Evolutionary conservation across 129 eudicot species (phyloP).

Genomic region (Artemisia argyi): DNA sequence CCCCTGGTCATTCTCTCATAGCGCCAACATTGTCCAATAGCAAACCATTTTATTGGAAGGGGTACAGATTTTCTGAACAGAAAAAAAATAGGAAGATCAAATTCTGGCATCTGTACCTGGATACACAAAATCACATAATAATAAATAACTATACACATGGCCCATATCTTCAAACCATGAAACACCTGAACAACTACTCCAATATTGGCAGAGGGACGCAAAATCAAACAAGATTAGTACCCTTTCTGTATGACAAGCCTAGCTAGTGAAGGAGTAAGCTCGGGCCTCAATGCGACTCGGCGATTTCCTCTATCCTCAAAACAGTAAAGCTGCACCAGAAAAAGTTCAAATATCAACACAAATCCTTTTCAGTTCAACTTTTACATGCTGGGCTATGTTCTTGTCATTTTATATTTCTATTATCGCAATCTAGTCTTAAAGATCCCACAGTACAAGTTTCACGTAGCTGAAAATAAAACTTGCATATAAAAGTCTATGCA

Average conservation of each 20-base stretch:
- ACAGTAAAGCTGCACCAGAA: slow-evolving; percentile 75
- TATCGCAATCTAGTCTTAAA: no score
- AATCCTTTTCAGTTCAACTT: background rate
- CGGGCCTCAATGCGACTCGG: slow-evolving; percentile 95
- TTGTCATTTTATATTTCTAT: no score
- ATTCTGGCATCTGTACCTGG: slow-evolving; percentile 71
- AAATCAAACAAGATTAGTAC: slow-evolving; percentile 26
- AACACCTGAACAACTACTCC: slow-evolving; percentile 2
- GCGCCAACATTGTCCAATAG: slow-evolving; percentile 99
- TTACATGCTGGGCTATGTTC: no score
- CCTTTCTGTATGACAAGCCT: slow-evolving; percentile 99
- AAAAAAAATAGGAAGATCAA: slow-evolving; percentile 72
- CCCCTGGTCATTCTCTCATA: slow-evolving; percentile 98
- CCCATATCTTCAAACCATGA: slow-evolving; percentile 11
- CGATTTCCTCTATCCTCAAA: slow-evolving; percentile 98
- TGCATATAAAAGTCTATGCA: no score
- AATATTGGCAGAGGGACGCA: background rate
- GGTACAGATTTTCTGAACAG: slow-evolving; percentile 95
- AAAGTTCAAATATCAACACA: slow-evolving; percentile 11
- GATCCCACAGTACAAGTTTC: background rate
- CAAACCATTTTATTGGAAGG: slow-evolving; percentile 96
- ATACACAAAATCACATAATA: slow-evolving; percentile 43
- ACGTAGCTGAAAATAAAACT: background rate
- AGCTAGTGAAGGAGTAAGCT: slow-evolving; percentile 96
- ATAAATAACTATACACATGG: slow-evolving; percentile 33